Evolutionary conservation across 768 basidiomycete species (phyloP).

Genomic region (Cubamyces sp.): DNA sequence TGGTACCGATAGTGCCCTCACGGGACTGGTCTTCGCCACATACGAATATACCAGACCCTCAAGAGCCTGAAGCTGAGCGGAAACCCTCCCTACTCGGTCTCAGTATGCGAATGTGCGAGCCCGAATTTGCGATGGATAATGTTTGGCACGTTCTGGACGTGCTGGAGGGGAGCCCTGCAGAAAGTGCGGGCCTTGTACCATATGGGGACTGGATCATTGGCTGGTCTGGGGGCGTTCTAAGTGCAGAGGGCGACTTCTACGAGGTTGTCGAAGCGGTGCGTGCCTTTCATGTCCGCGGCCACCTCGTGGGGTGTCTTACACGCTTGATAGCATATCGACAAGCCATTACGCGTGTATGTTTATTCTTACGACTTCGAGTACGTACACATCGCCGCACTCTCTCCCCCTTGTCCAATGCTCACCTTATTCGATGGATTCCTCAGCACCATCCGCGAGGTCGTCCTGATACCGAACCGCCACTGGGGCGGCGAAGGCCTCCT

Average conservation of each 20-base stretch:
- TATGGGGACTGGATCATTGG: conserved; percentile 83
- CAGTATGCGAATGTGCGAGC: conserved; percentile 92
- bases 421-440: conserved; percentile 3
- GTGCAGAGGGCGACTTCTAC: conserved; percentile 95
- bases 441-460: conserved; percentile 90
- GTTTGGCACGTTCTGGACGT: conserved; percentile 99
- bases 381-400: conserved; percentile 36
- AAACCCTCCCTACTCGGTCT: conserved; percentile 94
- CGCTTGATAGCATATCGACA: conserved; percentile 78
- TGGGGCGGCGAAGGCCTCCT: conserved; percentile 97
- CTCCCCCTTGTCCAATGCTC: conserved; percentile 17
- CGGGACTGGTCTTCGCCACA: conserved; percentile 68
- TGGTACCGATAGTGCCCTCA: conserved; percentile 84
- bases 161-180: conserved; percentile 93
- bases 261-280: conserved; percentile 90
- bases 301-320: neutral
- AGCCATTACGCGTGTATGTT: conserved; percentile 91
- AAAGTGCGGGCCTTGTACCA: conserved; percentile 94
- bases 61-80: conserved; percentile 45
- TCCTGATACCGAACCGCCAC: conserved; percentile 92
- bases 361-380: conserved; percentile 98
- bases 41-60: conserved; percentile 40
- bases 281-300: conserved; percentile 13
- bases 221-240: conserved; percentile 92
- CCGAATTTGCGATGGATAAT: conserved; percentile 84